Conservation (phyloP, 345 rosid species). For the Gossypium thurberi region DNA sequence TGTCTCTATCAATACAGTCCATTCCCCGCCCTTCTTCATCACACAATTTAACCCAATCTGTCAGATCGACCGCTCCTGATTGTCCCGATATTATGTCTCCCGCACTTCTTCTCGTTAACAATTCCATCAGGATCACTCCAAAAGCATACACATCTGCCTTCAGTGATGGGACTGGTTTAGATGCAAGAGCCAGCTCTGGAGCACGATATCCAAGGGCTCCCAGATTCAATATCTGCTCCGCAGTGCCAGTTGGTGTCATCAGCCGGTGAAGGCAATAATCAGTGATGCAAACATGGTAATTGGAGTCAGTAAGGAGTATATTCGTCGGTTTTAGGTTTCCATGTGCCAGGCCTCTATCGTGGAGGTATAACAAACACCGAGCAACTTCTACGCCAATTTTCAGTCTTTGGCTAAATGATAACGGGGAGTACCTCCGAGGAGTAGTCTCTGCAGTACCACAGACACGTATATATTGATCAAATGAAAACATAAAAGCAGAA, state of each 20-base stretch:
- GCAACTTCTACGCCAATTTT: constrained; percentile 78
- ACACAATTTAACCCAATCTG: constrained; percentile 80
- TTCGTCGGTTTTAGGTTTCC: constrained; percentile 90
- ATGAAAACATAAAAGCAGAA: neutral
- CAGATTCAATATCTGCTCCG: constrained; percentile 80
- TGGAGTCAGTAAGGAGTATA: constrained; percentile 55
- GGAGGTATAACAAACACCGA: constrained; percentile 62
- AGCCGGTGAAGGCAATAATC: constrained; percentile 86
- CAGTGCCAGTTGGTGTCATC: constrained; percentile 75
- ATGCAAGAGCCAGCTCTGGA: constrained; percentile 64
- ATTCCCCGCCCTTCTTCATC: constrained; percentile 81
- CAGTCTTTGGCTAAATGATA: constrained; percentile 74
- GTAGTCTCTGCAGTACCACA: constrained; percentile 62
- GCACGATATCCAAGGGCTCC: constrained; percentile 94
- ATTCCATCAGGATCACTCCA: constrained; percentile 89
- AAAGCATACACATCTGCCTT: constrained; percentile 82
- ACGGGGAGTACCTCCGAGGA: constrained; percentile 73
- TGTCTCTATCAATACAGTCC: constrained; percentile 91
- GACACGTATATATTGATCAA: neutral
- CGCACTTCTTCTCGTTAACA: constrained; percentile 76
- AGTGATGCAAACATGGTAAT: constrained; percentile 43
- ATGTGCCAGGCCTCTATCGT: constrained; percentile 73
- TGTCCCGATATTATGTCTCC: constrained; percentile 97
- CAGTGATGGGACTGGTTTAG: constrained; percentile 60
- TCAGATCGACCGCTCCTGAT: constrained; percentile 85